Base-by-base conservation (phyloP, 208 protist species). In the Trichomonas vaginalis region DNA sequence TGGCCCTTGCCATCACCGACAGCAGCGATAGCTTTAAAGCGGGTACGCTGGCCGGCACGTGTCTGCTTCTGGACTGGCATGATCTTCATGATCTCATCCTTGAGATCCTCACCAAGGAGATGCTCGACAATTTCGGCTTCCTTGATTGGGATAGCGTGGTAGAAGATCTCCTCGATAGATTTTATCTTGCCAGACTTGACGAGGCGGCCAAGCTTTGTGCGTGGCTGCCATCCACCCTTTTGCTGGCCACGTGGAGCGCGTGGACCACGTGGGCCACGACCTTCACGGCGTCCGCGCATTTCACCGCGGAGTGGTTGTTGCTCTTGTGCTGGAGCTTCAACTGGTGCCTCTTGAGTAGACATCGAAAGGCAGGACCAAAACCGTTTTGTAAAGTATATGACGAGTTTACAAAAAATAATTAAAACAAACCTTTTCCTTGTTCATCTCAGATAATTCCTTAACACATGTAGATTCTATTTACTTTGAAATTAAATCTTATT, bases 41-140 rank as follows among this genome's bases (percentile, higher is more conserved):
- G 98, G 95, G 99, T 99, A 96, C 99, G 98, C 98, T 99, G 99
- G 97, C 99, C 99, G 96, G 99, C 99, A 97, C 97, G 97, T 92
- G 99, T 99, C 97, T 99, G 99, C 98, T 99, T 99, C 98, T 99
- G 99, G 79, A 99, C 99, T 96, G 99, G 98, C 97, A 98, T 98
- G 96, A 99, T 99, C 97, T 99, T 99, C 98, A 99, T 99, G 95
- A 99, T 99, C 96, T 98, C 98, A 96, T 98, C 98, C 96, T 98
- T 98, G 46, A 99, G 95, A n/a, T n/a, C n/a, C n/a, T n/a, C n/a
- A n/a, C n/a, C n/a, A n/a, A n/a, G n/a, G n/a, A n/a, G n/a, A n/a
- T 98, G 96, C 96, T 99, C 99, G 96, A 99, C 97, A 97, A 99
- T 99, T 98, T 99, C 98, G 97, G 98, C 97, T 98, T 99, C 99